Evolutionary conservation across 176 grass and related monocot species (phyloP).

Genomic region (Tuctoria greenei): DNA sequence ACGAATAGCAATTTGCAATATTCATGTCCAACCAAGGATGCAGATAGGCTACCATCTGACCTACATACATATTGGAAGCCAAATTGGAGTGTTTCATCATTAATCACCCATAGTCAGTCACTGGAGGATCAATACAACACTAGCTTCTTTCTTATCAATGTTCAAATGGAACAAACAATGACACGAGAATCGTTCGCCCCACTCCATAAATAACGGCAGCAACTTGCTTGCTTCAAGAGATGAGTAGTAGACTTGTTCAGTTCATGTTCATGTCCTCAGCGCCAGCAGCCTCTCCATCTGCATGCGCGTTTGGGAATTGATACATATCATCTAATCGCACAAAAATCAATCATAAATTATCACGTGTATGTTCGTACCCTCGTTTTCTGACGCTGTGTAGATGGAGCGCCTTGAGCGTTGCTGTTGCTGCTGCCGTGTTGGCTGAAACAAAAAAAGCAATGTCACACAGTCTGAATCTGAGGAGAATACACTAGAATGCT

Average conservation of each 20-base stretch:
- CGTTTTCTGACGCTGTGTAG: constrained; percentile 62
- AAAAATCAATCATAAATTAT: not conserved
- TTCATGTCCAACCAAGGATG: not conserved
- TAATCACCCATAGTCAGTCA: not conserved
- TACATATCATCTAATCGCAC: not conserved
- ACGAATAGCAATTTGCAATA: too few species aligned
- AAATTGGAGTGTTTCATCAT: not conserved
- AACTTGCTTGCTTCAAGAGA: not conserved
- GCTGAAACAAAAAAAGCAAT: constrained; percentile 54
- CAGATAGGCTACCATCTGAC: not conserved
- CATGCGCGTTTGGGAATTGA: not conserved
- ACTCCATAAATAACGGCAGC: not conserved
- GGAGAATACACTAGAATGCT: not conserved
- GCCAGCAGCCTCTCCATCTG: constrained; percentile 61
- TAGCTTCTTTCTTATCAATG: constrained; percentile 41
- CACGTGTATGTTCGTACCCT: constrained; percentile 54
- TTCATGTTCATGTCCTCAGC: constrained; percentile 69
- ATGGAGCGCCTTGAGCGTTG: constrained; percentile 69
- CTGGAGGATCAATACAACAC: not conserved
- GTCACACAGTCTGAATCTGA: not conserved
- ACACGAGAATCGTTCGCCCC: not conserved
- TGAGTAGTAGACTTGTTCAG: constrained; percentile 30
- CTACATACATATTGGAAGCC: not conserved
- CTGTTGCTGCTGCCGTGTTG: constrained; percentile 77
- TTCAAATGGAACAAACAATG: constrained; percentile 18